Percentiles rank a stretch among this genome's conserved stretches.
Evolutionary conservation across 345 rosid genomes (phyloP).

Genomic region (Hibiscus trionum): DNA sequence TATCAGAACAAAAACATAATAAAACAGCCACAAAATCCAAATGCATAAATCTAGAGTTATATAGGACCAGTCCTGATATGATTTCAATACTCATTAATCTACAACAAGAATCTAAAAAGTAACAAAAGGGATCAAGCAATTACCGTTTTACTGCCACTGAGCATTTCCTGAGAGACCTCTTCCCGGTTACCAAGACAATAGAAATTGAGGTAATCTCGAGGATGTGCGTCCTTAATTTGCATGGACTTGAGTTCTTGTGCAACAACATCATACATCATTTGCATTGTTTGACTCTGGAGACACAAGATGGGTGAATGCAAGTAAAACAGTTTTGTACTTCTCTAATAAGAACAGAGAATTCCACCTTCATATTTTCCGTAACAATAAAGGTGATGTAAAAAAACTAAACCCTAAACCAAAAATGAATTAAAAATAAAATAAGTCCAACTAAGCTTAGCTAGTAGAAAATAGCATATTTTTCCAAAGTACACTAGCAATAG

Average conservation of each 20-base stretch:
- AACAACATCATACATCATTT: constrained; percentile 65
- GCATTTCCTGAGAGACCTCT: constrained; percentile 11
- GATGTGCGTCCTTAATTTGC: constrained; percentile 45
- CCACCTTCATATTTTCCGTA: neutral
- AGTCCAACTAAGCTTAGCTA: neutral
- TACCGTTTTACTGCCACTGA: neutral
- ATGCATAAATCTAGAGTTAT: neutral
- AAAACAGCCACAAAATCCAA: neutral
- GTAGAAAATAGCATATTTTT: neutral
- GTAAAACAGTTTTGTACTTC: neutral
- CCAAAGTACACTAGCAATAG: neutral
- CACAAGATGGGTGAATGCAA: neutral
- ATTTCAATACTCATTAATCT: neutral
- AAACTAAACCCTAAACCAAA: neutral
- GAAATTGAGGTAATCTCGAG: constrained; percentile 88
- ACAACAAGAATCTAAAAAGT: neutral
- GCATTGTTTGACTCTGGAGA: constrained; percentile 7
- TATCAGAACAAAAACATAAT: neutral
- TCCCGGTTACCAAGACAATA: constrained; percentile 13
- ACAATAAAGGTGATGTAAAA: neutral
- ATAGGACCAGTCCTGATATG: neutral
- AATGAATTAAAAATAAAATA: neutral
- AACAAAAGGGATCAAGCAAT: neutral
- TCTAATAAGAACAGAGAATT: constrained; percentile 1
- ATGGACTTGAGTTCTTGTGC: constrained; percentile 47